Conservation (phyloP, 2,329 filamentous ascomycete genomes). For the Lomentospora prolificans region DNA sequence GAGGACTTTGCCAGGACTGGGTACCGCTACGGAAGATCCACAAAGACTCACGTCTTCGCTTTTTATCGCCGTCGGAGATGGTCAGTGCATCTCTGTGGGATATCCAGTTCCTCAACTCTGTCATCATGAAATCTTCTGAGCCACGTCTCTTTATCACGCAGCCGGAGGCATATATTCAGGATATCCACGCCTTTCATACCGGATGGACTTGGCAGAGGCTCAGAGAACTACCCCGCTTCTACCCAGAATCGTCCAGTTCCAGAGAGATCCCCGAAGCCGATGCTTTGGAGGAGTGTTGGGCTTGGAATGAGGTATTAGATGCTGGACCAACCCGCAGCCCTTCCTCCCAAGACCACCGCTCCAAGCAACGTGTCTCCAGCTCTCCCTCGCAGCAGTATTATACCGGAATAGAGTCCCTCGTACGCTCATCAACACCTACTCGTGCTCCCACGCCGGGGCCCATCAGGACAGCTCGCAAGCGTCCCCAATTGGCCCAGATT, state of each 20-base stretch:
- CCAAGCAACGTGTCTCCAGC: conserved; percentile 13
- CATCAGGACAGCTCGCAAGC: conserved; percentile 25
- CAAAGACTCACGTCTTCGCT: conserved; percentile 62
- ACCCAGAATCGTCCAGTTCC: conserved; percentile 28
- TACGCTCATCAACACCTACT: conserved; percentile 24
- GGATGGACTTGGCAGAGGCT: conserved; percentile 65
- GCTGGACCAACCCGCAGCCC: conserved; percentile 28
- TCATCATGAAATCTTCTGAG: conserved; percentile 62
- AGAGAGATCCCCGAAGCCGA: conserved; percentile 48
- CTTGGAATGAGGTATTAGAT: conserved; percentile 56
- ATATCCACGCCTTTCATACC: conserved; percentile 38
- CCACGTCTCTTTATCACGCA: conserved; percentile 68
- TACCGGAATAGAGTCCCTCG: conserved; percentile 23
- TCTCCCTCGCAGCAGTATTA: conserved; percentile 32
- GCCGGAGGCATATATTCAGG: conserved; percentile 64
- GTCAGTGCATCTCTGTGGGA: conserved; percentile 63
- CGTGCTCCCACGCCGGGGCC: conserved; percentile 31
- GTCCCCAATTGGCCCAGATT: conserved; percentile 35
- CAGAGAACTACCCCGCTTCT: conserved; percentile 49
- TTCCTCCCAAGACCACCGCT: background rate
- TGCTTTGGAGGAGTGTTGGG: conserved; percentile 57
- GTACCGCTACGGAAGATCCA: conserved; percentile 69
- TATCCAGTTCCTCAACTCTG: conserved; percentile 57
- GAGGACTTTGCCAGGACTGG: conserved; percentile 58
- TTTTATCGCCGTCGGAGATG: conserved; percentile 63